A percentile compares a stretch with the other conserved stretches of the same genome.
These are phyloP conservation scores for Papiliotrema terrestris DNA, from an alignment of 1,284 basidiomycete genomes.

Conservation along the genomic window DNA sequence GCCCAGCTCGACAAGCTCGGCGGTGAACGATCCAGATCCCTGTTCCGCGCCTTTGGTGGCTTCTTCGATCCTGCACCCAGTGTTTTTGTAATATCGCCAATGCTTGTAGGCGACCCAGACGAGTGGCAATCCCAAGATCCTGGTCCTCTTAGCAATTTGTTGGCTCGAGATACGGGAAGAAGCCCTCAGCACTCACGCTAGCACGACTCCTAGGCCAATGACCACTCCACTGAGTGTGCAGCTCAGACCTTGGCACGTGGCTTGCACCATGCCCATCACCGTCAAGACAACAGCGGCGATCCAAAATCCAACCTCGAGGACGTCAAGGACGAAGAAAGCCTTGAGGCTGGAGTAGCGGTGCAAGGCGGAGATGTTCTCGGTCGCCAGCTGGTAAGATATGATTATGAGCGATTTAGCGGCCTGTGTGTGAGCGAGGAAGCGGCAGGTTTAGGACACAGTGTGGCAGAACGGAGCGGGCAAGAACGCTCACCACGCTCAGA, in stretches of 20 bases:
- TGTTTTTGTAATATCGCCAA: background rate
- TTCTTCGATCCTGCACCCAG: no score
- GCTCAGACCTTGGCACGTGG: background rate
- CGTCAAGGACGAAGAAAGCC: conserved; percentile 3
- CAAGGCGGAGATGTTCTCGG: background rate
- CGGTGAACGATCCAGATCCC: no score
- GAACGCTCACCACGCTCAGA: conserved; percentile 1
- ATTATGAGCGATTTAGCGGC: conserved; percentile 6
- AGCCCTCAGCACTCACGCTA: background rate
- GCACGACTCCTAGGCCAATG: background rate
- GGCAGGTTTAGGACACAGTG: no score
- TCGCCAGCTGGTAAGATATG: conserved; percentile 1
- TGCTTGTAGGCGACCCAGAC: background rate
- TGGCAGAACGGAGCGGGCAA: background rate
- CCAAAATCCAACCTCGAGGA: conserved; percentile 6
- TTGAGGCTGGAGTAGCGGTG: conserved; percentile 1
- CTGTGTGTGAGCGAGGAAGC: background rate
- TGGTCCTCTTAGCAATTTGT: background rate
- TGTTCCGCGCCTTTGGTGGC: no score
- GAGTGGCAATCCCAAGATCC: background rate
- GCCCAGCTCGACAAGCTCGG: no score
- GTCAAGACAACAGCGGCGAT: conserved; percentile 3
- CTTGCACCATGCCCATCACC: background rate
- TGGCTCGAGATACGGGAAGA: background rate
- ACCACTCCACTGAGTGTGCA: background rate